A percentile compares a stretch with the other conserved stretches of the same genome.
phyloP scores from a whole-genome alignment of 148 eudicot species.

The Spergularia marina region DNA sequence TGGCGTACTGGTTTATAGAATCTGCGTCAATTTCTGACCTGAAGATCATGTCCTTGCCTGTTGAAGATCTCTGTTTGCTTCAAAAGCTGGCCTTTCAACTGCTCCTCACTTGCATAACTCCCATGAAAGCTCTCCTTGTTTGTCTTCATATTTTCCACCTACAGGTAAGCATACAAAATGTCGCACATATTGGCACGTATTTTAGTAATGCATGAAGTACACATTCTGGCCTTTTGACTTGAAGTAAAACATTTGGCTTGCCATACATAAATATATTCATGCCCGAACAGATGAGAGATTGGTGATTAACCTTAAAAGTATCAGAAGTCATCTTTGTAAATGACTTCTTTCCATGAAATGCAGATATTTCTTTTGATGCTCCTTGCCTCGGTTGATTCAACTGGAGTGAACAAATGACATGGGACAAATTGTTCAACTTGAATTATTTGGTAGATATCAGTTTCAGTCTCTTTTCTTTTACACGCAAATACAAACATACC shows the following conservation, averaged over 20 bases:
- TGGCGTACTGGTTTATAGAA: neutral
- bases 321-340: conserved; percentile 38
- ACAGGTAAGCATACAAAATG: conserved; percentile 17
- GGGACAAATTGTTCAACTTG: neutral
- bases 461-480: neutral
- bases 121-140: conserved; percentile 34
- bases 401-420: conserved; percentile 7
- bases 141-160: conserved; percentile 45
- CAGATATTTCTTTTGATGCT: conserved; percentile 33
- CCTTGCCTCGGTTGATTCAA: conserved; percentile 44
- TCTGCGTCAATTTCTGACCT: conserved; percentile 35
- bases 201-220: conserved; percentile 1
- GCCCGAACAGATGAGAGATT: conserved; percentile 4
- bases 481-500: conserved; percentile 39
- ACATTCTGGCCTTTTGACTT: neutral
- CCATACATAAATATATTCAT: neutral
- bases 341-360: conserved; percentile 42
- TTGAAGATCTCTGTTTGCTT: conserved; percentile 63
- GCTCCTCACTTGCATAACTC: conserved; percentile 39
- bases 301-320: conserved; percentile 41
- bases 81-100: conserved; percentile 42
- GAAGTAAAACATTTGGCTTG: neutral
- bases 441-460: neutral
- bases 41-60: conserved; percentile 69
- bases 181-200: neutral